Percentiles rank a stretch among this genome's conserved stretches.
These are phyloP conservation scores for Phytophthora cryptogea DNA, from an alignment of 352 stramenopile species.

Conservation along the genomic window DNA sequence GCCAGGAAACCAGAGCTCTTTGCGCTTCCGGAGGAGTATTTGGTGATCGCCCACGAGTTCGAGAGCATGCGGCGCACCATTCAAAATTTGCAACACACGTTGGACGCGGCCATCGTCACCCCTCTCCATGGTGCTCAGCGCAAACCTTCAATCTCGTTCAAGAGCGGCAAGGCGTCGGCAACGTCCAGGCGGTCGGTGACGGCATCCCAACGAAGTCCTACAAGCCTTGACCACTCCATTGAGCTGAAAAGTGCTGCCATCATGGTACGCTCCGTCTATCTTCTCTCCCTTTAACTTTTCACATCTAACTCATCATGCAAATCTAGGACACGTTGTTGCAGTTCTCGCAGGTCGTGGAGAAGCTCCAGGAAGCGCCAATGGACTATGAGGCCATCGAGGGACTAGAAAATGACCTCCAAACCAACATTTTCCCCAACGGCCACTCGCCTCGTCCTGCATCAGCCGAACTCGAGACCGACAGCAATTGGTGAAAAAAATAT, in stretches of 20 bases:
- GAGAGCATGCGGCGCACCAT: constrained; percentile 53
- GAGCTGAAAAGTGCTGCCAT: constrained; percentile 61
- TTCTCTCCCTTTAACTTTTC: too few species aligned
- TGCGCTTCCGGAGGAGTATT: constrained; percentile 47
- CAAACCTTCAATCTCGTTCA: constrained; percentile 13
- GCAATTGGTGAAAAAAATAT: constrained; percentile 4
- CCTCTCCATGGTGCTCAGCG: constrained; percentile 37
- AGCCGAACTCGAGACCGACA: neutral
- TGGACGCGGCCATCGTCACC: constrained; percentile 47
- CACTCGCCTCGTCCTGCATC: constrained; percentile 11
- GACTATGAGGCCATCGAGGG: constrained; percentile 48
- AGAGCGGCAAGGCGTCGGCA: constrained; percentile 15
- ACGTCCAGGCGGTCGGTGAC: constrained; percentile 23
- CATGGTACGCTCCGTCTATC: constrained; percentile 35
- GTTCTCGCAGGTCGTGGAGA: constrained; percentile 62
- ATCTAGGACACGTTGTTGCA: constrained; percentile 60
- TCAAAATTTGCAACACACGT: constrained; percentile 51
- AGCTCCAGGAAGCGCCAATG: constrained; percentile 51
- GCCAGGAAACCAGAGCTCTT: constrained; percentile 31
- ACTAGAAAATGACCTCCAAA: constrained; percentile 20
- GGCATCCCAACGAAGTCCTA: constrained; percentile 29
- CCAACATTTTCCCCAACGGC: constrained; percentile 12
- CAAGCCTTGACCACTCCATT: constrained; percentile 48
- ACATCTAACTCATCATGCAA: constrained; percentile 2
- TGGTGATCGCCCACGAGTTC: constrained; percentile 51